phyloP scores from a whole-genome alignment of 2,329 filamentous ascomycete species.

The Celoporthe dispersa region DNA sequence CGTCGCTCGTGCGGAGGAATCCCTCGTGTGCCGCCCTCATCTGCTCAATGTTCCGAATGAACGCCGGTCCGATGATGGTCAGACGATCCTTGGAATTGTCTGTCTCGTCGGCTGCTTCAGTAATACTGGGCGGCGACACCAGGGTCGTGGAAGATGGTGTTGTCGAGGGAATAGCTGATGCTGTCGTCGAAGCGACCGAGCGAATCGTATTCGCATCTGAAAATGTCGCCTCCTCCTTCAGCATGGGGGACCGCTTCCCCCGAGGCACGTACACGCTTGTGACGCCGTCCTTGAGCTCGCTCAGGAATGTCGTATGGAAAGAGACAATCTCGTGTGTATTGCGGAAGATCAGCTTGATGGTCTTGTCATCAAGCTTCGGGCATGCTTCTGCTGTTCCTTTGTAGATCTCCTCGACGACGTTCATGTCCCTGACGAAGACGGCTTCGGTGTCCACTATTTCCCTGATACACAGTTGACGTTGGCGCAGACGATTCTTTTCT shows the following conservation, averaged over 20 bases:
- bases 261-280: constrained; percentile 77
- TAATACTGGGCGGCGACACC: constrained; percentile 29
- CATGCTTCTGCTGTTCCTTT: constrained; percentile 88
- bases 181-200: constrained; percentile 42
- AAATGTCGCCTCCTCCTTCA: constrained; percentile 37
- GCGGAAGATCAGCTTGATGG: constrained; percentile 87
- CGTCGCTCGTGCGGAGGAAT: constrained; percentile 66
- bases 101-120: constrained; percentile 46
- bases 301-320: constrained; percentile 81
- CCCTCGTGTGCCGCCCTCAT: constrained; percentile 66
- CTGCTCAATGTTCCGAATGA: constrained; percentile 59
- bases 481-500: constrained; percentile 73
- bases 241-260: constrained; percentile 47
- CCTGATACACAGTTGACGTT: constrained; percentile 83
- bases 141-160: constrained; percentile 29
- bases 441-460: constrained; percentile 93
- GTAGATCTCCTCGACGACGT: constrained; percentile 96
- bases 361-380: constrained; percentile 77
- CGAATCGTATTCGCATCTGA: constrained; percentile 39
- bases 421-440: constrained; percentile 92
- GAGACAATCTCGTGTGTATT: constrained; percentile 90
- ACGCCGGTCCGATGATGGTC: constrained; percentile 58
- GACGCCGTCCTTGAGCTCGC: constrained; percentile 79
- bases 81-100: constrained; percentile 58
- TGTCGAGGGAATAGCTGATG: constrained; percentile 36